phyloP scores from a whole-genome alignment of 164 flowering plant genomes.

The Vitis riparia region DNA sequence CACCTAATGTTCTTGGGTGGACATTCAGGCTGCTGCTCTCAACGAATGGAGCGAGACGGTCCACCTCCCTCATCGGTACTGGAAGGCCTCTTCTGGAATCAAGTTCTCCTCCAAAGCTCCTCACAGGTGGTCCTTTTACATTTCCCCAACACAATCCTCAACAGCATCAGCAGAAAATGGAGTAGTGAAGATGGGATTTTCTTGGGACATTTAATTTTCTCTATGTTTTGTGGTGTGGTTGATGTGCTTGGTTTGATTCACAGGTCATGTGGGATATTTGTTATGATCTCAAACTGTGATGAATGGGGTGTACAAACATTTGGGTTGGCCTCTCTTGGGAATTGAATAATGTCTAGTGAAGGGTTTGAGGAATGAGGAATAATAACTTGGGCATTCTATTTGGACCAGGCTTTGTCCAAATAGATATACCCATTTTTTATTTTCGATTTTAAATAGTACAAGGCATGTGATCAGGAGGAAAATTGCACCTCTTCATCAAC shows the following conservation, averaged over 20 bases:
- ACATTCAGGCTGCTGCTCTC: constrained; percentile 63
- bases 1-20: constrained; percentile 75
- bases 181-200: constrained; percentile 5
- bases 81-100: constrained; percentile 31
- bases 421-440: too few relatives aligned
- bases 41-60: constrained; percentile 27
- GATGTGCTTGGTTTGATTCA: background rate
- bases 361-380: too few relatives aligned
- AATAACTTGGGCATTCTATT: too few relatives aligned
- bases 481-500: too few relatives aligned
- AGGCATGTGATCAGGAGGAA: too few relatives aligned
- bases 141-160: constrained; percentile 24
- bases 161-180: constrained; percentile 29
- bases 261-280: too few relatives aligned
- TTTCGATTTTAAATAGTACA: too few relatives aligned
- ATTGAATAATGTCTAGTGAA: too few relatives aligned
- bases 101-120: constrained; percentile 37
- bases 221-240: background rate
- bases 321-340: too few relatives aligned
- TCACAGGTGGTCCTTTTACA: constrained; percentile 18
- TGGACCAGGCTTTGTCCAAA: too few relatives aligned
- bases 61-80: constrained; percentile 41
- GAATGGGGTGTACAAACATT: too few relatives aligned
- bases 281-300: too few relatives aligned
- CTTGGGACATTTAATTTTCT: background rate